Percentiles rank a stretch among this genome's conserved stretches.
Conservation (phyloP, 1,284 basidiomycete species). For the Microbotryum saponariae region DNA sequence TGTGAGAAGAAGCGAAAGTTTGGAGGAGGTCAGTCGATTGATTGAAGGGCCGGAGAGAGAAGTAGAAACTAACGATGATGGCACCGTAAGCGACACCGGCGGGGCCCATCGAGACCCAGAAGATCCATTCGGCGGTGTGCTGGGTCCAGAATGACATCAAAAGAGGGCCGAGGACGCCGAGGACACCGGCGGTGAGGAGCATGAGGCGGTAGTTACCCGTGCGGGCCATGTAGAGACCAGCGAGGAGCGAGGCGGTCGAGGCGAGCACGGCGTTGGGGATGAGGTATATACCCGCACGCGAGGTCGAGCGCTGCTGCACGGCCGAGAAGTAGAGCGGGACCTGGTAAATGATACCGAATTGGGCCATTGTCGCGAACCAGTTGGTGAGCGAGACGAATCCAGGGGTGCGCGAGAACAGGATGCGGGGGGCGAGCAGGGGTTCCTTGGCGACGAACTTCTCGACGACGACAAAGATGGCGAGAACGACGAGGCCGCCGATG, state of each 20-base stretch:
- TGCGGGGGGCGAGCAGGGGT: constrained; percentile 41
- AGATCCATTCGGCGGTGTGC: constrained; percentile 35
- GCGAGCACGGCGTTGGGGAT: constrained; percentile 40
- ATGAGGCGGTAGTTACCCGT: constrained; percentile 41
- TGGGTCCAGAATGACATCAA: constrained; percentile 41
- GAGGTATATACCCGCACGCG: constrained; percentile 41
- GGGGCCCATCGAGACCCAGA: constrained; percentile 37
- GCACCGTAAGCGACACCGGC: constrained; percentile 40
- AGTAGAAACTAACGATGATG: constrained; percentile 17
- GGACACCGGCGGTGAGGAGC: constrained; percentile 37
- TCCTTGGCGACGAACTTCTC: constrained; percentile 45
- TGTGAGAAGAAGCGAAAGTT: background rate
- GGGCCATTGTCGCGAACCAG: constrained; percentile 42
- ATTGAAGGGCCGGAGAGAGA: background rate
- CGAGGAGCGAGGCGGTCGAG: constrained; percentile 41
- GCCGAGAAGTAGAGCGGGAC: constrained; percentile 41
- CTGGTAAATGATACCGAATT: constrained; percentile 42
- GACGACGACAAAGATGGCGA: constrained; percentile 48
- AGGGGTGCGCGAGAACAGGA: constrained; percentile 42
- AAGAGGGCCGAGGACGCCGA: constrained; percentile 40
- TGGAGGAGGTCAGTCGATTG: background rate
- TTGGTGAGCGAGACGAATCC: constrained; percentile 41
- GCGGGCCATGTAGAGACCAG: constrained; percentile 42
- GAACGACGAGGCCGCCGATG: constrained; percentile 54
- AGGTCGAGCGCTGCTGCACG: constrained; percentile 40